Evolutionary conservation across 1,284 basidiomycete genomes (phyloP).

Genomic region (Schizophyllum amplum): DNA sequence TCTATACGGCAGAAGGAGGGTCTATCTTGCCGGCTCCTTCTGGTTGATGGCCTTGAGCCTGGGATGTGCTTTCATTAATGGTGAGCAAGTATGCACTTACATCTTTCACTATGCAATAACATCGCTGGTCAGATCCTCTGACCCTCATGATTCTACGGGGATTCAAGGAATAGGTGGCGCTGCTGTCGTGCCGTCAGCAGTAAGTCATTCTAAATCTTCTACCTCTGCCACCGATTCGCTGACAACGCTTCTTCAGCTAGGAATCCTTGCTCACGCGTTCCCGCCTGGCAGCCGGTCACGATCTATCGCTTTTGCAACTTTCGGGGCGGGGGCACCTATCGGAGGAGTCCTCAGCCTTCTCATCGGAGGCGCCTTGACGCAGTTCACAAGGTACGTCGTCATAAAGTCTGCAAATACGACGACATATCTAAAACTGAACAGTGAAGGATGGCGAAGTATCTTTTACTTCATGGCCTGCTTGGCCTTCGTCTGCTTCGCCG

Average conservation of each 20-base stretch:
- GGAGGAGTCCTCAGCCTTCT: conserved; percentile 39
- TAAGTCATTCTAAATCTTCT: conserved; percentile 16
- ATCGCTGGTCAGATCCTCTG: conserved; percentile 12
- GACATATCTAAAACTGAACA: too few relatives aligned
- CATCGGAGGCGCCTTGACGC: conserved; percentile 38
- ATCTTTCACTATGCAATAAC: not conserved
- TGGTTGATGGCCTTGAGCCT: conserved; percentile 30
- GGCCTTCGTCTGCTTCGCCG: conserved; percentile 26
- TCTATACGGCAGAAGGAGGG: conserved; percentile 44
- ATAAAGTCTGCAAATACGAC: too few relatives aligned
- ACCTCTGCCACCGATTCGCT: too few relatives aligned
- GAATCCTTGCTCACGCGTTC: conserved; percentile 36
- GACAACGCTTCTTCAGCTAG: conserved; percentile 13
- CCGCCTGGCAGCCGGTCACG: conserved; percentile 22
- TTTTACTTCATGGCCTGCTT: conserved; percentile 43
- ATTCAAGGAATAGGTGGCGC: conserved; percentile 27
- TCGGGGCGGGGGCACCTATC: conserved; percentile 39
- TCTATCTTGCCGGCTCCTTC: conserved; percentile 40
- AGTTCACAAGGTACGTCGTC: conserved; percentile 30
- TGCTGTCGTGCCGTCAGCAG: conserved; percentile 25
- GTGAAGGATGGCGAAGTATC: conserved; percentile 49
- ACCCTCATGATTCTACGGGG: conserved; percentile 21
- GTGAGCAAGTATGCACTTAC: not conserved
- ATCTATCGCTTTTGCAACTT: conserved; percentile 33
- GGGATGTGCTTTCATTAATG: conserved; percentile 28